These are phyloP conservation scores for Apocynum venetum DNA, from an alignment of 257 asterid genomes.

Conservation along the genomic window DNA sequence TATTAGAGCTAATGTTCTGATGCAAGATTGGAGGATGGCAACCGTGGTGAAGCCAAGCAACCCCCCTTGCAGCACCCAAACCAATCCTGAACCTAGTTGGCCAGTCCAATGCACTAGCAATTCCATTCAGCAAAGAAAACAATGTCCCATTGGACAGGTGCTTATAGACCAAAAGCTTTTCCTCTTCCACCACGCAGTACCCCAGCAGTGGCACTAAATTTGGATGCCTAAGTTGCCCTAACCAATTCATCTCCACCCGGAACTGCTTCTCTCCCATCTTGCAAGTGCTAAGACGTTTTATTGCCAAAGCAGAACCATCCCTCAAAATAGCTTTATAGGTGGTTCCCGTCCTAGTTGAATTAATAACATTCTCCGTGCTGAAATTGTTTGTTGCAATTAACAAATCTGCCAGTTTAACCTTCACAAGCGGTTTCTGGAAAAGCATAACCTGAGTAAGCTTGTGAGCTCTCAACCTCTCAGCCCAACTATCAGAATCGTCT, in stretches of 20 bases:
- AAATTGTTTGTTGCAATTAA: slow-evolving; percentile 66
- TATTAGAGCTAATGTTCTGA: slow-evolving; percentile 70
- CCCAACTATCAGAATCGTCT: slow-evolving; percentile 58
- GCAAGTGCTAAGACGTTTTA: slow-evolving; percentile 60
- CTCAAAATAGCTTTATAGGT: slow-evolving; percentile 73
- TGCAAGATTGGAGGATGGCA: slow-evolving; percentile 83
- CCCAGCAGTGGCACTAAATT: slow-evolving; percentile 90
- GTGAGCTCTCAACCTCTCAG: slow-evolving; percentile 57
- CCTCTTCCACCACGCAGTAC: slow-evolving; percentile 80
- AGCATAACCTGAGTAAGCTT: slow-evolving; percentile 73
- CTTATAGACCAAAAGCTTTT: slow-evolving; percentile 87
- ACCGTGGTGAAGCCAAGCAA: slow-evolving; percentile 98
- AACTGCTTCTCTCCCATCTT: slow-evolving; percentile 73
- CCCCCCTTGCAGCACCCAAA: slow-evolving; percentile 82
- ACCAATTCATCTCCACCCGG: slow-evolving; percentile 78
- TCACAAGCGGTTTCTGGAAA: slow-evolving; percentile 86
- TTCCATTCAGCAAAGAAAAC: slow-evolving; percentile 41
- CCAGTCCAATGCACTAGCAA: slow-evolving; percentile 65
- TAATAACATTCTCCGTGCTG: slow-evolving; percentile 43
- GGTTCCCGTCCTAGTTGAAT: slow-evolving; percentile 71
- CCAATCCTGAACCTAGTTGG: slow-evolving; percentile 72
- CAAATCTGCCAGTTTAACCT: slow-evolving; percentile 77
- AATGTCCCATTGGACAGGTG: slow-evolving; percentile 80
- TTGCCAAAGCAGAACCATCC: slow-evolving; percentile 76
- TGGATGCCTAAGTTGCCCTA: slow-evolving; percentile 93